phyloP scores from a whole-genome alignment of 106 monocot genomes.

The Dendrobium nobile region DNA sequence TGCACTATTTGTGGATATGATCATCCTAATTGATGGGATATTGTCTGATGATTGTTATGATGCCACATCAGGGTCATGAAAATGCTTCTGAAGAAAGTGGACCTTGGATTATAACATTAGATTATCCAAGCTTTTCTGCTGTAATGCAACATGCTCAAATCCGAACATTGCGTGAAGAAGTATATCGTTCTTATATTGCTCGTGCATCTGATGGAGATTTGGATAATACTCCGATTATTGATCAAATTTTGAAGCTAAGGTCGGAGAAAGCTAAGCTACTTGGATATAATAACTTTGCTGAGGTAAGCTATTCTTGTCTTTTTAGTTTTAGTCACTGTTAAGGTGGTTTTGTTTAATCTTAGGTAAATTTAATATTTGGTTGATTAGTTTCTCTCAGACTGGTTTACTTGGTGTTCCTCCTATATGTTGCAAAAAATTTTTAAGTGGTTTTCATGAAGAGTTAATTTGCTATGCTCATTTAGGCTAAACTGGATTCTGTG shows the following conservation, averaged over 20 bases:
- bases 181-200: conserved; percentile 72
- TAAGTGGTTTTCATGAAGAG: background rate
- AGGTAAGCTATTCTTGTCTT: conserved; percentile 42
- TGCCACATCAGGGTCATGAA: conserved; percentile 69
- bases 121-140: conserved; percentile 81
- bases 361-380: background rate
- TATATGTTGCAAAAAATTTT: background rate
- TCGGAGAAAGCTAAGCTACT: conserved; percentile 92
- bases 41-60: background rate
- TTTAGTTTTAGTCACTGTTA: background rate
- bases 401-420: background rate
- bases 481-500: background rate
- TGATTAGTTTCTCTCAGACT: background rate
- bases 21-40: background rate
- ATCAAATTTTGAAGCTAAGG: conserved; percentile 70
- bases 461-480: background rate
- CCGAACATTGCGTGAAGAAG: conserved; percentile 80
- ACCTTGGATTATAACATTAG: conserved; percentile 92
- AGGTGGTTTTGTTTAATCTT: background rate
- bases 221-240: conserved; percentile 79
- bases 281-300: conserved; percentile 91
- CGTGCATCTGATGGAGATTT: conserved; percentile 86
- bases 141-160: conserved; percentile 94
- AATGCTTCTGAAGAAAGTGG: conserved; percentile 94
- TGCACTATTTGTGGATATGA: background rate